These are phyloP conservation scores for Phytophthora constricta DNA, from an alignment of 352 stramenopile genomes.

Conservation along the genomic window DNA sequence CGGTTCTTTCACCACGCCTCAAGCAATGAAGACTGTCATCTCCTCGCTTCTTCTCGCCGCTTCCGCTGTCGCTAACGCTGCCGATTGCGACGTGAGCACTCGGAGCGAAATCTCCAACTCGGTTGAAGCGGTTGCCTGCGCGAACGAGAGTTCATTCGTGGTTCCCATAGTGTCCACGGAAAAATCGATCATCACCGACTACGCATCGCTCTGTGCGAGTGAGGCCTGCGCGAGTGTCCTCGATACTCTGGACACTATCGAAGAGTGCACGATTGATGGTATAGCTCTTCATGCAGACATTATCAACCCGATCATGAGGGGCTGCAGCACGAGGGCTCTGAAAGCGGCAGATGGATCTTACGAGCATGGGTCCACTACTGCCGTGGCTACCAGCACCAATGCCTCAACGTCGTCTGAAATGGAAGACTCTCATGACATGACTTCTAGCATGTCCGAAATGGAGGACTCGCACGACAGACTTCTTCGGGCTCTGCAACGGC, in stretches of 20 bases:
- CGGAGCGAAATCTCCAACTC: constrained; percentile 4
- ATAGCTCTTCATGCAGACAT: constrained; percentile 13
- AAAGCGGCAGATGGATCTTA: neutral
- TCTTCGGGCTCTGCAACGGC: neutral
- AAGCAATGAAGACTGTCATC: constrained; percentile 26
- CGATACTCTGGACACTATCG: neutral
- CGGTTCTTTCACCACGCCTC: neutral
- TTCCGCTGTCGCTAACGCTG: constrained; percentile 9
- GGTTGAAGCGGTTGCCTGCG: constrained; percentile 4
- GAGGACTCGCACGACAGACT: neutral
- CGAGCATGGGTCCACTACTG: neutral
- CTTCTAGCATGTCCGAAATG: neutral
- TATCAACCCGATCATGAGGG: constrained; percentile 17
- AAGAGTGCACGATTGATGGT: constrained; percentile 26
- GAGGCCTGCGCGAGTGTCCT: constrained; percentile 18
- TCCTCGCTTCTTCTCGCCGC: constrained; percentile 11
- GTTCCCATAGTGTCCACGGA: constrained; percentile 18
- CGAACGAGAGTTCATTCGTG: constrained; percentile 7
- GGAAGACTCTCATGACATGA: neutral
- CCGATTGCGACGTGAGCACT: constrained; percentile 11
- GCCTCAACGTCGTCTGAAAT: neutral
- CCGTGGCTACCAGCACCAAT: neutral
- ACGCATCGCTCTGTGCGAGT: constrained; percentile 18
- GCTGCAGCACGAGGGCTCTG: constrained; percentile 14
- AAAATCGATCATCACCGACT: neutral